Percentiles rank a stretch among this genome's conserved stretches.
These are phyloP conservation scores for Mucor plumbeus DNA, from an alignment of 371 early-diverging fungal species.

Conservation along the genomic window DNA sequence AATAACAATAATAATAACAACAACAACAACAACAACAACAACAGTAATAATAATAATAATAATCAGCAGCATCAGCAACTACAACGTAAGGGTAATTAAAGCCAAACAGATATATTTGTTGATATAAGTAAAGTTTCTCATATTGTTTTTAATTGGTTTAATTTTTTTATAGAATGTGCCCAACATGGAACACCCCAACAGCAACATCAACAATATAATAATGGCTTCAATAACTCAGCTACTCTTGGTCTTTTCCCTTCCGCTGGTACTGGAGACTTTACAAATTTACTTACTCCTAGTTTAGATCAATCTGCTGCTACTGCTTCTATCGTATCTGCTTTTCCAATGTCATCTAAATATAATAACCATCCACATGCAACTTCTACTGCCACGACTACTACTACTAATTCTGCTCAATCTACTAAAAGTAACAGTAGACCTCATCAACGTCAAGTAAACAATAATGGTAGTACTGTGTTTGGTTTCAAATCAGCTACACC, in stretches of 20 bases:
- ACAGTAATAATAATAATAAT: no score
- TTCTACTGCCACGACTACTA: no score
- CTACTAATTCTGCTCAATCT: background rate
- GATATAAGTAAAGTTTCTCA: background rate
- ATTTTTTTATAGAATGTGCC: background rate
- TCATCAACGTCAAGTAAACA: background rate
- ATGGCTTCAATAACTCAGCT: background rate
- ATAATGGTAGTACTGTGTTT: background rate
- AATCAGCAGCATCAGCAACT: background rate
- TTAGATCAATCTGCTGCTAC: conserved; percentile 5
- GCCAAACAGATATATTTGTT: background rate
- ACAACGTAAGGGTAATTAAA: background rate
- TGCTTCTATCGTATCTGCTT: background rate
- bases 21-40: no score
- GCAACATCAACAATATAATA: background rate
- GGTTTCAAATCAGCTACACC: conserved; percentile 14
- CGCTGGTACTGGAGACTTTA: conserved; percentile 2
- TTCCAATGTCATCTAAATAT: background rate
- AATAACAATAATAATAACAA: no score
- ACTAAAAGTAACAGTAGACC: background rate
- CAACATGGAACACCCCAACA: background rate
- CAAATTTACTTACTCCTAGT: background rate
- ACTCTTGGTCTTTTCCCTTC: conserved; percentile 1
- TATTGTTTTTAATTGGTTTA: background rate
- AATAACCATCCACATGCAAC: background rate